Base-by-base conservation (phyloP, 2,329 filamentous ascomycete species). In the Rhynchosporium secalis region DNA sequence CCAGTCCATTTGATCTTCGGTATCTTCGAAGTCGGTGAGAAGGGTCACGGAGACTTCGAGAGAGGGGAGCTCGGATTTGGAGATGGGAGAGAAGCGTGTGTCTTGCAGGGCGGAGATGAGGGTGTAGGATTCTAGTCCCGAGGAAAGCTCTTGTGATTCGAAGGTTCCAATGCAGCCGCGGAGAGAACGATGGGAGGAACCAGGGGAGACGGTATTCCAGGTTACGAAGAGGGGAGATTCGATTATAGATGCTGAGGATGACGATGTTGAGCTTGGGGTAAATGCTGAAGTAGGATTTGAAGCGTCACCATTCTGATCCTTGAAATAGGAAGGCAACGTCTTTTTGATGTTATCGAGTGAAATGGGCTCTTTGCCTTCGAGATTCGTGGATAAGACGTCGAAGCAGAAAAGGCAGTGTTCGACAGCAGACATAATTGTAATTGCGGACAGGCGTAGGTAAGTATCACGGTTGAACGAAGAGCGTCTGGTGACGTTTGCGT, bases 81-180 rank as follows among this genome's bases (percentile, higher is more conserved):
- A 62, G 64, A 89, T 79, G 61, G 85, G 83, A 10, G 76, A 72
- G 78, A 89, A 89, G 55, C 86, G 85, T 63, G 76, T 80, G 75
- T 89, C 86, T 61, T 86, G 78, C 28, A 89, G 76, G 2, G 86
- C 86, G 75, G 93, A 92, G 57, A 89, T 95, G 68, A 96, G 78
- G 52, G 93, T 90, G 77, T 97, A 98, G 64, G 86, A 86, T 58
- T 86, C 80, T 48, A 99, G 79, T 3, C 92, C 93, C 1, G 84
- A 77, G 36, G 86, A 81, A 12, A 99, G 83, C 56, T 89, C 85
- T 71, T 91, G 86, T 2, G 87, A 76, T 72, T 93, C 90, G 72
- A 98, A 99, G 2, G 94, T 99, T 69, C 95, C 95, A 73, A 99
- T 98, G 80, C 95, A 99, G 63, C 95, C 95, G 63, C 95, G 88